These are phyloP conservation scores for Kazachstania taianensis DNA, from an alignment of 805 yeast species.

Conservation along the genomic window DNA sequence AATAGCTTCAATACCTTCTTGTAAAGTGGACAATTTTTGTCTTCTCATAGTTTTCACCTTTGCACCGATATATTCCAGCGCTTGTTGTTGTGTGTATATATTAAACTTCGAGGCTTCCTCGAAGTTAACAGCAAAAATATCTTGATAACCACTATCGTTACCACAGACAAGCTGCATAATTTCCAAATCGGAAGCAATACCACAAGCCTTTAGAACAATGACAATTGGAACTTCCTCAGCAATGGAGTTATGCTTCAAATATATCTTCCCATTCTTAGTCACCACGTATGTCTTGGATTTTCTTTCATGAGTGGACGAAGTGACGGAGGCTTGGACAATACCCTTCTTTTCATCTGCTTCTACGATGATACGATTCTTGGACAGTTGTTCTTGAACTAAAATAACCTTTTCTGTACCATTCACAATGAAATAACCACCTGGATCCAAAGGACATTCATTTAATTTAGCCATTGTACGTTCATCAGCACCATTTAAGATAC, in stretches of 20 bases:
- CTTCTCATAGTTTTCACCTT: constrained; percentile 90
- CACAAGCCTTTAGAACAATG: constrained; percentile 87
- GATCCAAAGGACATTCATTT: constrained; percentile 94
- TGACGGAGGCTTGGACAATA: constrained; percentile 93
- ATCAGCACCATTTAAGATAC: constrained; percentile 69
- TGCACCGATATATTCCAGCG: constrained; percentile 80
- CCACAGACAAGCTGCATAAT: constrained; percentile 94
- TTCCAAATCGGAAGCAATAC: constrained; percentile 84
- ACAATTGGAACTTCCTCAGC: constrained; percentile 94
- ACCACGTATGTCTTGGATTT: constrained; percentile 95
- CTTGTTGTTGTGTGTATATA: constrained; percentile 86
- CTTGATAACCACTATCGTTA: constrained; percentile 77
- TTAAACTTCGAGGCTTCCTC: constrained; percentile 87
- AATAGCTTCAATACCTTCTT: constrained; percentile 93
- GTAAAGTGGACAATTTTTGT: constrained; percentile 68
- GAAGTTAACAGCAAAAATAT: constrained; percentile 81
- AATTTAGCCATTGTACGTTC: constrained; percentile 79
- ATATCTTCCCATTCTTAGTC: constrained; percentile 81
- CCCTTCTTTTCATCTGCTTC: constrained; percentile 94
- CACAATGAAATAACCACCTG: constrained; percentile 96
- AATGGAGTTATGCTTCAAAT: constrained; percentile 89
- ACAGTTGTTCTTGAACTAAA: constrained; percentile 90
- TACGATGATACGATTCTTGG: constrained; percentile 94
- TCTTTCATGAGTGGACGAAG: constrained; percentile 96
- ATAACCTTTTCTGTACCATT: constrained; percentile 98